Evolutionary conservation across 1,139 yeast species (phyloP).

Genomic region (Debaryomyces fabryi): DNA sequence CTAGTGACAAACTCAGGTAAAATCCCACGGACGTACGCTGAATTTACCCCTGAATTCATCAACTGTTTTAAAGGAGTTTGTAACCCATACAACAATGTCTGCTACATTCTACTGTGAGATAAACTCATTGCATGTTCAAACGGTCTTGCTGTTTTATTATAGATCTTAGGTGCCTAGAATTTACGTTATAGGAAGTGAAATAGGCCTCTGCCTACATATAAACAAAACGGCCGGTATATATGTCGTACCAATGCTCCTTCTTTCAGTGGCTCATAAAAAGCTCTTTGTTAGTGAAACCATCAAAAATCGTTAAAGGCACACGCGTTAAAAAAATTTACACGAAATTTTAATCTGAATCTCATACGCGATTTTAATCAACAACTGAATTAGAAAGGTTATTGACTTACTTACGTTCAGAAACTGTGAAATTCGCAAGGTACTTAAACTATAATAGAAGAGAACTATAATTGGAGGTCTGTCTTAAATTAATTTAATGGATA

Average conservation of each 20-base stretch:
- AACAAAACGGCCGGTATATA: background rate
- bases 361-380: background rate
- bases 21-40: background rate
- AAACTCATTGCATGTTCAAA: constrained; percentile 1
- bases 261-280: background rate
- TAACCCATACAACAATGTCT: background rate
- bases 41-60: background rate
- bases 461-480: background rate
- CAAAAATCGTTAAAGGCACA: constrained; percentile 4
- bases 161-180: constrained; percentile 1
- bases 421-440: background rate
- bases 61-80: background rate
- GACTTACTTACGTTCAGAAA: background rate
- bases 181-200: constrained; percentile 1
- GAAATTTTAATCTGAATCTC: background rate
- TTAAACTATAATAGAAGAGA: background rate
- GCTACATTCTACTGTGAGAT: constrained; percentile 1
- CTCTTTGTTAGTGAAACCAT: constrained; percentile 1
- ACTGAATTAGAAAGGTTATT: background rate
- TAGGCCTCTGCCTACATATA: background rate
- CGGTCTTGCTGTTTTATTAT: background rate
- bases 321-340: constrained; percentile 3
- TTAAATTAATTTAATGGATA: background rate
- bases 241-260: background rate
- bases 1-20: no score